These are phyloP conservation scores for Ciborinia camelliae DNA, from an alignment of 2,329 filamentous ascomycete genomes.

Conservation along the genomic window DNA sequence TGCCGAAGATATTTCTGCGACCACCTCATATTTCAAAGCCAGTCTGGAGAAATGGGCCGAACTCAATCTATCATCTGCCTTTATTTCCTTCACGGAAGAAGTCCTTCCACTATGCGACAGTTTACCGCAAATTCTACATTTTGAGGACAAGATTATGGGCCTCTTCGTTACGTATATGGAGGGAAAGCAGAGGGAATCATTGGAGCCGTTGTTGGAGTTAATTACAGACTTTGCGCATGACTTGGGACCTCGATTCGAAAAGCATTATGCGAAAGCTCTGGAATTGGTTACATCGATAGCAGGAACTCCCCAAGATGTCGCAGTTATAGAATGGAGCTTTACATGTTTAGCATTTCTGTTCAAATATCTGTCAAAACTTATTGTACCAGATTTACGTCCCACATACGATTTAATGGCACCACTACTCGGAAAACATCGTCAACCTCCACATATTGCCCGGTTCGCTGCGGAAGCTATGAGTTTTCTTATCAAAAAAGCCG, in stretches of 20 bases:
- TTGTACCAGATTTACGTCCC: constrained; percentile 81
- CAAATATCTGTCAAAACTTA: constrained; percentile 87
- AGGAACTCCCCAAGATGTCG: constrained; percentile 70
- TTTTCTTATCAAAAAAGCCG: constrained; percentile 88
- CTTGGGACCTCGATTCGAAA: constrained; percentile 80
- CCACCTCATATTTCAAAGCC: constrained; percentile 82
- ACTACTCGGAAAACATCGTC: constrained; percentile 75
- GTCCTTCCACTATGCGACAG: constrained; percentile 79
- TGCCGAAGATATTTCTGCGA: constrained; percentile 68
- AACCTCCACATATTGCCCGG: constrained; percentile 81
- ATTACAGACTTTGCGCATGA: constrained; percentile 94
- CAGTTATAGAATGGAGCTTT: constrained; percentile 98
- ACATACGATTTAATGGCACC: constrained; percentile 80
- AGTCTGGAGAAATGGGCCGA: constrained; percentile 87
- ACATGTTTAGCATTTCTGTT: constrained; percentile 91
- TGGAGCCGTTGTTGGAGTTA: constrained; percentile 86
- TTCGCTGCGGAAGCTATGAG: constrained; percentile 95
- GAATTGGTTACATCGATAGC: constrained; percentile 74
- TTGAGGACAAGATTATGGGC: constrained; percentile 81
- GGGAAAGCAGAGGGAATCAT: constrained; percentile 70
- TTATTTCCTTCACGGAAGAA: constrained; percentile 72
- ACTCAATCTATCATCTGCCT: constrained; percentile 81
- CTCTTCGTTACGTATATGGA: constrained; percentile 73
- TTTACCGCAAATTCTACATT: constrained; percentile 86
- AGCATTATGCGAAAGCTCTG: constrained; percentile 75